phyloP scores from a whole-genome alignment of 2,329 filamentous ascomycete species.

The Pochonia chlamydosporia region DNA sequence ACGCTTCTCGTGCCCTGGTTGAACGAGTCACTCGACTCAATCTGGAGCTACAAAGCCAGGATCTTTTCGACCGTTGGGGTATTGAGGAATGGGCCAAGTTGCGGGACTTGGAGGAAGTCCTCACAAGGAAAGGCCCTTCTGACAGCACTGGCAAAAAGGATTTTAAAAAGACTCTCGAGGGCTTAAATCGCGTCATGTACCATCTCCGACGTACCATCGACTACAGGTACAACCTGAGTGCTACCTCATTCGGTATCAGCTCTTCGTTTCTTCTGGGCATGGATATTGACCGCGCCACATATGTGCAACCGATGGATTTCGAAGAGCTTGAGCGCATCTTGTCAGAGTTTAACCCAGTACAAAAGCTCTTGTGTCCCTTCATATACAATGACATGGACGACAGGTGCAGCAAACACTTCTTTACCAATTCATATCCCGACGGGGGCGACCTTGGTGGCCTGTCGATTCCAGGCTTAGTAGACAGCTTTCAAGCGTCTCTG shows the following conservation, averaged over 20 bases:
- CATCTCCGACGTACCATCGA: slow-evolving; percentile 14
- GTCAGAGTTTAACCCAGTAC: slow-evolving; percentile 19
- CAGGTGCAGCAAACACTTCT: slow-evolving; percentile 1
- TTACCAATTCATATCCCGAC: not conserved
- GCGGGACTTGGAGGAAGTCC: slow-evolving; percentile 18
- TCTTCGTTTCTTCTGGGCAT: slow-evolving; percentile 10
- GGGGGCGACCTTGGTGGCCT: not conserved
- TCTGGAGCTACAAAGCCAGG: slow-evolving; percentile 25
- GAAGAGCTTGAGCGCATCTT: slow-evolving; percentile 18
- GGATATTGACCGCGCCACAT: slow-evolving; percentile 31
- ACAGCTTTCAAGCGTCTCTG: not conserved
- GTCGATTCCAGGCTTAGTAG: not conserved
- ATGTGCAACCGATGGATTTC: slow-evolving; percentile 26
- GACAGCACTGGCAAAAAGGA: not conserved
- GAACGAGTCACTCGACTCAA: slow-evolving; percentile 34
- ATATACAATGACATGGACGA: slow-evolving; percentile 26
- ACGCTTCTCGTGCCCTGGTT: slow-evolving; percentile 48
- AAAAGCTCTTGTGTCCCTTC: slow-evolving; percentile 24
- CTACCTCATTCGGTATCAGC: not conserved
- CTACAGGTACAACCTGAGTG: slow-evolving; percentile 13
- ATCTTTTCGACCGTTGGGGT: slow-evolving; percentile 23
- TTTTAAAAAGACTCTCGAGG: slow-evolving; percentile 9
- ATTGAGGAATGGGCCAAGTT: slow-evolving; percentile 29
- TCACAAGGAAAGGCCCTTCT: slow-evolving; percentile 11
- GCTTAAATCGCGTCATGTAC: slow-evolving; percentile 17